Evolutionary conservation across 768 basidiomycete species (phyloP).

Genomic region (Boletus subparvulus): DNA sequence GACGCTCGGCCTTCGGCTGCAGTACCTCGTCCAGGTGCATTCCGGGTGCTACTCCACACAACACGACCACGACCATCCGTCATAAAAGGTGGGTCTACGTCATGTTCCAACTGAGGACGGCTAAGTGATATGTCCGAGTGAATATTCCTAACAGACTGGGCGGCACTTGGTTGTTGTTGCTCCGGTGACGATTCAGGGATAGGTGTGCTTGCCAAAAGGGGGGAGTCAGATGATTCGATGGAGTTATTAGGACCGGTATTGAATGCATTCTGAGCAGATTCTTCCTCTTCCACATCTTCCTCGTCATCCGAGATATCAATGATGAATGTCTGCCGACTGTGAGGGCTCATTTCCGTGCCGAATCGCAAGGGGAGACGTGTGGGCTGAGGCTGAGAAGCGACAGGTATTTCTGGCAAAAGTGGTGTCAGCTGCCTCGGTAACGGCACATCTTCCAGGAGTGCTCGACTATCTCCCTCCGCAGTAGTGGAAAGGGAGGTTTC

Average conservation of each 20-base stretch:
- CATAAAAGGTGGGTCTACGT: conserved; percentile 51
- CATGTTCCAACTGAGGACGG: conserved; percentile 31
- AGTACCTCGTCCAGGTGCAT: conserved; percentile 16
- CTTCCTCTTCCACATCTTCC: conserved; percentile 24
- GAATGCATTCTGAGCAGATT: not conserved
- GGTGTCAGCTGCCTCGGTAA: not conserved
- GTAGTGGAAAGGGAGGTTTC: not conserved
- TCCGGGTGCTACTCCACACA: conserved; percentile 41
- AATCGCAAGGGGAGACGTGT: conserved; percentile 24
- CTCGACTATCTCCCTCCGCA: conserved; percentile 1
- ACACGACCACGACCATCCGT: conserved; percentile 67
- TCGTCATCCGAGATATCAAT: conserved; percentile 35
- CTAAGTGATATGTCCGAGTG: conserved; percentile 1
- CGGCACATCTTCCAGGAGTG: not conserved
- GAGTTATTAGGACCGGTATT: not conserved
- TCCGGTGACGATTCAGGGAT: not conserved
- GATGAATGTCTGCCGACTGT: conserved; percentile 26
- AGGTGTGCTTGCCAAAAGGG: not conserved
- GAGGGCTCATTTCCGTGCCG: conserved; percentile 24
- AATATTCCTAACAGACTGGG: conserved; percentile 1
- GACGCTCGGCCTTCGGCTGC: conserved; percentile 20
- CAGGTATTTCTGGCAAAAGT: conserved; percentile 8
- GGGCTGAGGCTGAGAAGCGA: conserved; percentile 4
- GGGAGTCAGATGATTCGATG: not conserved
- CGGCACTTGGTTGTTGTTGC: not conserved